Base-by-base conservation (phyloP, 2,329 filamentous ascomycete species). In the Colletotrichum navitas region DNA sequence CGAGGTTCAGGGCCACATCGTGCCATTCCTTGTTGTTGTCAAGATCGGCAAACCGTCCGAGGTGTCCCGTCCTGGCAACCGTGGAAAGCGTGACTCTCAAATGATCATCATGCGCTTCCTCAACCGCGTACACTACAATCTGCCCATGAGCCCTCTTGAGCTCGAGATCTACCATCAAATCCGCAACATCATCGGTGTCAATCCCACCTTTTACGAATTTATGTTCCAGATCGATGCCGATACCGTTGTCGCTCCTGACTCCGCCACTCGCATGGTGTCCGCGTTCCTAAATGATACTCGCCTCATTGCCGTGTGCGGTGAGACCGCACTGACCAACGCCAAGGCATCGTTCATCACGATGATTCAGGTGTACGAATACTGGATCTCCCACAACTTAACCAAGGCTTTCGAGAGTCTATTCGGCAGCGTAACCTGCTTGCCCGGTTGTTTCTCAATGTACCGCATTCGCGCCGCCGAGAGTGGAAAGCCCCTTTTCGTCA, bases 301-400 rank as follows among this genome's bases (percentile, higher is more conserved):
- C 67, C 86, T 98, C n/a, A 95, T 98, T 78, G 96, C 93, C 66
- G 90, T 96, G 60, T 99, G 96, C 79, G 96, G 96, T 83, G 96
- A 99, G 83, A 99, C 96, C 0, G 93, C 93, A 21, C 87, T 99
- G 59, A 95, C 92, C 74, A 99, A 99, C 79, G 93, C 94, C 72
- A 98, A 98, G 82, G 88, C 92, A 8, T 98, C 95, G 1, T 94
- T 97, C 79, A 90, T 97, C 76, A 99, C 96, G 63, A 98, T 98
- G 95, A 99, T 99, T 80, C 96, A 99, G 83, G 95, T 99, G 43
- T 99, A 98, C 86, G 95, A 99, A 83, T 99, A 99, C 87, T 99
- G 95, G 85, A 99, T 99, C 78, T 98, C 95, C 63, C 95, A 99
- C 86, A 97, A 98, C 81, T 84, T 99, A 76, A 92, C 93, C 76